Evolutionary conservation across 495 filamentous ascomycete species (phyloP), one percentile per base, ranked within the genome.

Genomic region (Lophium mytilinum): DNA sequence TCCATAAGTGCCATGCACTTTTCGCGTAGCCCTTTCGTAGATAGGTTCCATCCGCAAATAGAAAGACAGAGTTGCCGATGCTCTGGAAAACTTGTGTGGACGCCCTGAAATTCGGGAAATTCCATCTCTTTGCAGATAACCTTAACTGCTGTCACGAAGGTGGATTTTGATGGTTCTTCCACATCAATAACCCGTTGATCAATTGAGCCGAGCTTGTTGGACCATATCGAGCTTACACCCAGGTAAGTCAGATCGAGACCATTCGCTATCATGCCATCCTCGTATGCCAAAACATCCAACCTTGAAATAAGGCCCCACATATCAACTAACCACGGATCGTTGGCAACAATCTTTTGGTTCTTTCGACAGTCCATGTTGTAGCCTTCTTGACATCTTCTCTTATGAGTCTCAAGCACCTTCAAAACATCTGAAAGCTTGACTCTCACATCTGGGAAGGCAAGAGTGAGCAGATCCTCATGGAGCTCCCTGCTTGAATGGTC

Each of bases 171-270:
- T 17, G 60, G 50, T 52, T 60, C 53, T 1, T 61, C 63, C 6
- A 49, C 48, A 37, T 58, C 60, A 35, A 68, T 47, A 9, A 62
- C 49, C 9, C 71, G 69, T 34, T 59, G 57, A 11, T 62, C 51
- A 34, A 63, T 61, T 54, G 56, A 57, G 85, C 88, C 83, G 49
- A 90, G 68, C 37, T 87, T 76, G 63, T 88, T 86, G 34, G 73
- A 84, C 91, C 91, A 96, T 14, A 96, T 80, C 37, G 79, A 80
- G 52, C 80, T 75, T 41, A 97, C 83, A 3, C 93, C 93, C 66
- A 96, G 69, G 68, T 89, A 98, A 63, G 84, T 90, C 40, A 96
- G 68, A 62, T 96, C 93, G 6, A 95, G 69, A 1, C 79, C 75
- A 40, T 83, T 77, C n/a, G 80, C 72, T 43, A 88, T 77, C 88